These are phyloP conservation scores for Linnemannia hyalina DNA, from an alignment of 192 early-diverging fungal species.

Conservation along the genomic window DNA sequence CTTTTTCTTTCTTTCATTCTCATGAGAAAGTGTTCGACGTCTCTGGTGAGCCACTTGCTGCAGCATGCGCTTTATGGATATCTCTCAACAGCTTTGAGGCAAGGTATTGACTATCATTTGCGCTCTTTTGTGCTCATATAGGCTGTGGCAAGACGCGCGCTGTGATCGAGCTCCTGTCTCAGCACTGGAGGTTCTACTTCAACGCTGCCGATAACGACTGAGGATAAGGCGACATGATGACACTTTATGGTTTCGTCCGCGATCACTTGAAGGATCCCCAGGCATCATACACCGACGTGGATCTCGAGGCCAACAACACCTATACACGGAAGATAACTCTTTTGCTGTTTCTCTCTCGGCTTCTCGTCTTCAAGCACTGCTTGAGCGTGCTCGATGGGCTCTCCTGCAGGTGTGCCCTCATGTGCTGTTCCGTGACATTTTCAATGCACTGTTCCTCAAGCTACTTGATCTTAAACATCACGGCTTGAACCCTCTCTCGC, in stretches of 20 bases:
- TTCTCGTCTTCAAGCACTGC: slow-evolving; percentile 24
- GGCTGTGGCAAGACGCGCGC: slow-evolving; percentile 24
- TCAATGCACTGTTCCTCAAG: background rate
- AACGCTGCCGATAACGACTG: slow-evolving; percentile 21
- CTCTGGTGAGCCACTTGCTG: slow-evolving; percentile 1
- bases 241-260: slow-evolving; percentile 4
- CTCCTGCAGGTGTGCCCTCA: slow-evolving; percentile 26
- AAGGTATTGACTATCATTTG: no score
- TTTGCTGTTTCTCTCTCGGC: slow-evolving; percentile 25
- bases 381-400: slow-evolving; percentile 17
- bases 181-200: slow-evolving; percentile 33
- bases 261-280: background rate
- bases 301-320: slow-evolving; percentile 1
- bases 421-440: slow-evolving; percentile 15
- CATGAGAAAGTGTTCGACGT: slow-evolving; percentile 3
- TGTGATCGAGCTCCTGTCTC: slow-evolving; percentile 23
- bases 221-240: slow-evolving; percentile 17
- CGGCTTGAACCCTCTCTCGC: background rate
- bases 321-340: slow-evolving; percentile 7
- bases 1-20: no score
- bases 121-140: no score
- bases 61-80: background rate
- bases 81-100: background rate
- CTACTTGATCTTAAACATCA: no score
- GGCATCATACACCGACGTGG: no score